Percentiles rank a stretch among this genome's conserved stretches.
Evolutionary conservation across 306 rosid species (phyloP).

Genomic region (Oxytropis ochrocephala): DNA sequence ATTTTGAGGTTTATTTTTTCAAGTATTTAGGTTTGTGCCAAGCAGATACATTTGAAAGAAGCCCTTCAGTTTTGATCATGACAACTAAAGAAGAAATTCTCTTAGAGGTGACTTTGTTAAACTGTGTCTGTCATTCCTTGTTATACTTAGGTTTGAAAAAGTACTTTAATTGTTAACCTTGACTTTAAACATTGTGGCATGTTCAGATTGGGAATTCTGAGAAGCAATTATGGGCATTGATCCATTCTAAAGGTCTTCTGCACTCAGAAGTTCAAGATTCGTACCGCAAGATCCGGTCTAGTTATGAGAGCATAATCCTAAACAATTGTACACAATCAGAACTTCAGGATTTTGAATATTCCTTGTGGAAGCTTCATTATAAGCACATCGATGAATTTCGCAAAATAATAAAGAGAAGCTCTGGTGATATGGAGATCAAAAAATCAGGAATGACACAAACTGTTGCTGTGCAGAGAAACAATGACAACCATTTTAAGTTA

Average conservation of each 20-base stretch:
- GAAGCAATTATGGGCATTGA: slow-evolving; percentile 63
- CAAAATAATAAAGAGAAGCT: slow-evolving; percentile 57
- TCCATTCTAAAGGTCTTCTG: slow-evolving; percentile 66
- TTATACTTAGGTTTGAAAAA: not conserved
- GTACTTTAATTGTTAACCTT: not conserved
- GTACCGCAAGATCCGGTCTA: slow-evolving; percentile 53
- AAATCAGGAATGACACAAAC: slow-evolving; percentile 25
- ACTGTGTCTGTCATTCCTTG: not conserved
- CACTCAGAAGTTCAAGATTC: slow-evolving; percentile 56
- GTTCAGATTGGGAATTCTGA: slow-evolving; percentile 60
- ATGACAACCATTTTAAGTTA: slow-evolving; percentile 28
- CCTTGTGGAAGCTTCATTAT: slow-evolving; percentile 93
- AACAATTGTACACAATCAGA: slow-evolving; percentile 37
- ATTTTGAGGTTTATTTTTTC: not conserved
- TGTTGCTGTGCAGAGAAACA: slow-evolving; percentile 22
- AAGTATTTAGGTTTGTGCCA: slow-evolving; percentile 11
- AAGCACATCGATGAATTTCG: slow-evolving; percentile 95
- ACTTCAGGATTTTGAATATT: slow-evolving; percentile 88
- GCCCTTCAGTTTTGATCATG: slow-evolving; percentile 32
- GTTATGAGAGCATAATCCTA: slow-evolving; percentile 60
- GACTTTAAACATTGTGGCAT: slow-evolving; percentile 23
- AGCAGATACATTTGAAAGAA: slow-evolving; percentile 24
- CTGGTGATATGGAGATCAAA: slow-evolving; percentile 32
- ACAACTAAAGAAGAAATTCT: slow-evolving; percentile 40
- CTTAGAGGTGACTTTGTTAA: slow-evolving; percentile 47